Evolutionary conservation across 2,329 filamentous ascomycete genomes (phyloP).

Genomic region (Colletotrichum salicis): DNA sequence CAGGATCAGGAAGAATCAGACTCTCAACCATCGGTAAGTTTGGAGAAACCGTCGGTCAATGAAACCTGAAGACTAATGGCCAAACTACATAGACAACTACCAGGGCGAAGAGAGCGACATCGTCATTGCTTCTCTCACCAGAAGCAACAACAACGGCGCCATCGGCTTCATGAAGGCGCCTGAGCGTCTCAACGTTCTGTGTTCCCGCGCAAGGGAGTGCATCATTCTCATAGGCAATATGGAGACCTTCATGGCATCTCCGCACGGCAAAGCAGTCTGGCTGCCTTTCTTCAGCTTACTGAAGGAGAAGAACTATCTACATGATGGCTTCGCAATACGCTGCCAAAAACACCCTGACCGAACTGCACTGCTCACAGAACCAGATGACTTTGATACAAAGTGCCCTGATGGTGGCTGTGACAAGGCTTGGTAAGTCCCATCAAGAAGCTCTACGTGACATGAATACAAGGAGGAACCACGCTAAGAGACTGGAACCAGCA

Average conservation of each 20-base stretch:
- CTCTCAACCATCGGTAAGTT: conserved; percentile 76
- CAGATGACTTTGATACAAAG: conserved; percentile 67
- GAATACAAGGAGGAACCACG: background rate
- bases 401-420: conserved; percentile 78
- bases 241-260: conserved; percentile 70
- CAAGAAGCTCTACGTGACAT: background rate
- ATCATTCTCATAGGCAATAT: conserved; percentile 78
- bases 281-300: conserved; percentile 65
- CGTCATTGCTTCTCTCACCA: conserved; percentile 73
- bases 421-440: conserved; percentile 65
- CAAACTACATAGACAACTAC: conserved; percentile 70
- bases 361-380: conserved; percentile 55
- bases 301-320: conserved; percentile 60
- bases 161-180: conserved; percentile 77
- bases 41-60: background rate
- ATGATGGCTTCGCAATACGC: conserved; percentile 68
- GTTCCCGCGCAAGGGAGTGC: conserved; percentile 73
- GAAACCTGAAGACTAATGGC: background rate
- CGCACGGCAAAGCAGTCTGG: conserved; percentile 70
- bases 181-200: conserved; percentile 75
- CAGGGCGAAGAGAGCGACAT: conserved; percentile 83
- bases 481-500: background rate
- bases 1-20: conserved; percentile 61
- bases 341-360: conserved; percentile 69
- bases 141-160: conserved; percentile 71